Base-by-base conservation (phyloP, 2,329 filamentous ascomycete species). In the Fusarium penzigii region DNA sequence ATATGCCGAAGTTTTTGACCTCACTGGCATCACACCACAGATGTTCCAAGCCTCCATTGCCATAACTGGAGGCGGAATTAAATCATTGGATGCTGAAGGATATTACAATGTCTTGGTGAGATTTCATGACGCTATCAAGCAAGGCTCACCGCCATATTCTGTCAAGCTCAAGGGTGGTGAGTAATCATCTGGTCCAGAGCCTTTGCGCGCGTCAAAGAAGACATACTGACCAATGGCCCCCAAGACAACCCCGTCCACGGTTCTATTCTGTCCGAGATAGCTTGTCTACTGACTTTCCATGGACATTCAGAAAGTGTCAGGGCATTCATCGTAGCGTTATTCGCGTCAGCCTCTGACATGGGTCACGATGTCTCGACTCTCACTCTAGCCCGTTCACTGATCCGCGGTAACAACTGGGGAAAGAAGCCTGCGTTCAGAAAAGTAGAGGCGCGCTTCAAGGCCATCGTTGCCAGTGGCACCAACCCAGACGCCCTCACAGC, bases 401-500 rank as follows among this genome's bases (percentile, higher is more conserved):
- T 61, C 20, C 52, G 48, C 7, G 45, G 45, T 1, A 55, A 59
- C 29, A 40, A 44, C 10, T 70, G 65, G 52, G 60, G 59, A 14
- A 45, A 52, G 12, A 45, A 47, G 10, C 41, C 55, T 6, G 50
- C 52, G n/a, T 53, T 67, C 12, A 48, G 20, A 7, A 49, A 48
- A 5, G 45, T 61, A 3, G 67, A 71, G 46, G 45, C 53, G 2
- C 66, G 65, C 14, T 72, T 72, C 57, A 62, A 57, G 54, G 45
- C 63, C 25, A 55, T 75, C 10, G 60, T 72, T 29, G 41, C 57
- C 12, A 49, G 55, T 29, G 66, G 62, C 25, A 63, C 57, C n/a
- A 64, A 75, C 38, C 61, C 70, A 4, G 62, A 75, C 42, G 73
- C 71, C 32, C 59, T 75, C 17, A 65, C 68, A 5, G 58, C 66